These are phyloP conservation scores for Pulveroboletus sp. DNA, from an alignment of 768 basidiomycete genomes.

Conservation along the genomic window DNA sequence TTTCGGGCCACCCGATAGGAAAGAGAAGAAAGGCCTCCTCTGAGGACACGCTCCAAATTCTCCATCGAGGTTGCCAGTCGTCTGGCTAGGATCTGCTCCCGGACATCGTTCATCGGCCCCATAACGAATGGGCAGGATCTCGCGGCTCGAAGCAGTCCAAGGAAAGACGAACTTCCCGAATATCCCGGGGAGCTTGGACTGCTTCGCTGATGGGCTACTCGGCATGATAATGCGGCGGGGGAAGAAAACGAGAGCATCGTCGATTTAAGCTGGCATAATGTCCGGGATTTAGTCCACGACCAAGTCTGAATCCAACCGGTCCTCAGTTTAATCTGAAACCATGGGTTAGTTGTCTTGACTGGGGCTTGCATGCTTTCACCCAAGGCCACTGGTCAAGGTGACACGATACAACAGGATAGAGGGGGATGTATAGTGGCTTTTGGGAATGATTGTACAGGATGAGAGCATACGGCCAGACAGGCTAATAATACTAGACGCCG, in stretches of 20 bases:
- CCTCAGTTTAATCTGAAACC: slow-evolving; percentile 1
- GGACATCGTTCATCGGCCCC: background rate
- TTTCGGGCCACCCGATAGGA: slow-evolving; percentile 12
- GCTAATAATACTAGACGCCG: slow-evolving; percentile 16
- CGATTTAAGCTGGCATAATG: background rate
- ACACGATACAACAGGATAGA: slow-evolving; percentile 7
- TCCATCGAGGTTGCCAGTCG: slow-evolving; percentile 8
- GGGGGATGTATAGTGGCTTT: slow-evolving; percentile 16
- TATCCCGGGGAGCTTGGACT: slow-evolving; percentile 2
- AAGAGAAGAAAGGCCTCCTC: slow-evolving; percentile 12
- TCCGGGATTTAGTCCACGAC: background rate
- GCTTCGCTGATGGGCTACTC: slow-evolving; percentile 4
- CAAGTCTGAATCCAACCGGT: slow-evolving; percentile 15
- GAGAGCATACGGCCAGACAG: slow-evolving; percentile 18
- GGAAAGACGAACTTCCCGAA: background rate
- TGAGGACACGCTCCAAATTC: slow-evolving; percentile 2
- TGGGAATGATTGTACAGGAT: slow-evolving; percentile 20
- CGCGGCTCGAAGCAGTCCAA: background rate
- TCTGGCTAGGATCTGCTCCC: background rate
- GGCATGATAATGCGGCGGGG: slow-evolving; percentile 7
- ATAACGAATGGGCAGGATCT: background rate
- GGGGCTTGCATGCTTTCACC: slow-evolving; percentile 2
- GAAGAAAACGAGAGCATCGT: background rate
- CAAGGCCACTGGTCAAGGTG: background rate
- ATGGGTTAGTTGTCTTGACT: background rate